Percentiles rank a stretch among this genome's conserved stretches.
Conservation (phyloP, 164 flowering plant species). For the Malania oleifera region DNA sequence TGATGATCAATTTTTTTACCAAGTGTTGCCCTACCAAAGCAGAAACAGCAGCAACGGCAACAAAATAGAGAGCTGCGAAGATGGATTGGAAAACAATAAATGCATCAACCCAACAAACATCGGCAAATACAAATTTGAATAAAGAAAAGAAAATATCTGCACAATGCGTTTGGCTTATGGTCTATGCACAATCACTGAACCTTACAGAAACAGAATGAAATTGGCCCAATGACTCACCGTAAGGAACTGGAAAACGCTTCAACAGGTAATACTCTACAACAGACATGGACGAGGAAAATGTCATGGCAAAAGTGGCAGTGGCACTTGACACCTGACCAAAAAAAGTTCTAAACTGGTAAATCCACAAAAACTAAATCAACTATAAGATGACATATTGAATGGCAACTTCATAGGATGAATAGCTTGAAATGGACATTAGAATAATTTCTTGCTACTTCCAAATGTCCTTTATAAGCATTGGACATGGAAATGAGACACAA, state of each 20-base stretch:
- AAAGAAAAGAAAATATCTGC: no score
- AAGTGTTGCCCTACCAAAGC: slow-evolving; percentile 14
- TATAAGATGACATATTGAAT: no score
- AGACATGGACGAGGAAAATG: slow-evolving; percentile 27
- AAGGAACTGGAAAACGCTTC: slow-evolving; percentile 24
- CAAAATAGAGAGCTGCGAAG: slow-evolving; percentile 14
- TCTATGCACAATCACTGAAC: no score
- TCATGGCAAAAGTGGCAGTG: slow-evolving; percentile 26
- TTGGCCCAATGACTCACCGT: slow-evolving; percentile 12
- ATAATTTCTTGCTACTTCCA: no score
- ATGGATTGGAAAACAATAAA: background rate
- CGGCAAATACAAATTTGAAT: no score
- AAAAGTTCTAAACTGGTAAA: background rate
- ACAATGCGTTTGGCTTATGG: no score
- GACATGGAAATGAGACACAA: no score
- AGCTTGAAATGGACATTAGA: no score
- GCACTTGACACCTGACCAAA: slow-evolving; percentile 28
- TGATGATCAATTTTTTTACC: slow-evolving; percentile 11
- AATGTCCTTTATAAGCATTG: no score
- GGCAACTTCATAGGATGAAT: no score
- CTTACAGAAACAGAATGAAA: background rate
- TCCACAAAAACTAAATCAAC: no score
- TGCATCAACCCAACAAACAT: background rate
- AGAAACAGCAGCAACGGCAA: slow-evolving; percentile 10
- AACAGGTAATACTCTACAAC: slow-evolving; percentile 29